phyloP scores from a whole-genome alignment of 1,284 basidiomycete species.

The Dichomitus squalens region DNA sequence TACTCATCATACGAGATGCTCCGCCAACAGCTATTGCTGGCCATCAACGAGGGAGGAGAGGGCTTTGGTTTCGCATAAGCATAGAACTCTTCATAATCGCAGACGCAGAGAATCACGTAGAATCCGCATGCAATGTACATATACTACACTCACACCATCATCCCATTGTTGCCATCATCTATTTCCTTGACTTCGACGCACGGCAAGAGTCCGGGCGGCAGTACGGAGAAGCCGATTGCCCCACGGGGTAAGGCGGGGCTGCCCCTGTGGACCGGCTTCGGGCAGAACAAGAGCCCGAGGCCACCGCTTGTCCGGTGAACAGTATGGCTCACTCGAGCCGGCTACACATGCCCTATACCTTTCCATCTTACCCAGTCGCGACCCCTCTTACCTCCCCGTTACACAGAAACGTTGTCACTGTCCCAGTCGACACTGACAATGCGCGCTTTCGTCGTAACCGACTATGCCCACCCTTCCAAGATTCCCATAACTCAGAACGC shows the following conservation, averaged over 20 bases:
- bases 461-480: constrained; percentile 75
- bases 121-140: constrained; percentile 23
- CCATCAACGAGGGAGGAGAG: constrained; percentile 93
- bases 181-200: not conserved
- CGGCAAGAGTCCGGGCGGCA: too few species aligned
- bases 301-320: too few species aligned
- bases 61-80: constrained; percentile 82
- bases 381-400: not conserved
- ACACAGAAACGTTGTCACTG: not conserved
- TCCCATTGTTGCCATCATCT: not conserved
- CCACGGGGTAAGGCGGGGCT: too few species aligned
- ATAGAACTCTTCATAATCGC: constrained; percentile 12
- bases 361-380: too few species aligned
- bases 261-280: too few species aligned
- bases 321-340: too few species aligned
- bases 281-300: too few species aligned
- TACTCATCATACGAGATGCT: constrained; percentile 95
- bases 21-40: constrained; percentile 82
- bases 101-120: constrained; percentile 16
- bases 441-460: constrained; percentile 78
- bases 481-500: constrained; percentile 60
- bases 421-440: constrained; percentile 35
- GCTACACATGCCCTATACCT: too few species aligned
- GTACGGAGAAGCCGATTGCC: too few species aligned
- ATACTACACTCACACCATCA: constrained; percentile 16